phyloP scores from a whole-genome alignment of 305 asterid genomes.

The Caryopteris hybrid region DNA sequence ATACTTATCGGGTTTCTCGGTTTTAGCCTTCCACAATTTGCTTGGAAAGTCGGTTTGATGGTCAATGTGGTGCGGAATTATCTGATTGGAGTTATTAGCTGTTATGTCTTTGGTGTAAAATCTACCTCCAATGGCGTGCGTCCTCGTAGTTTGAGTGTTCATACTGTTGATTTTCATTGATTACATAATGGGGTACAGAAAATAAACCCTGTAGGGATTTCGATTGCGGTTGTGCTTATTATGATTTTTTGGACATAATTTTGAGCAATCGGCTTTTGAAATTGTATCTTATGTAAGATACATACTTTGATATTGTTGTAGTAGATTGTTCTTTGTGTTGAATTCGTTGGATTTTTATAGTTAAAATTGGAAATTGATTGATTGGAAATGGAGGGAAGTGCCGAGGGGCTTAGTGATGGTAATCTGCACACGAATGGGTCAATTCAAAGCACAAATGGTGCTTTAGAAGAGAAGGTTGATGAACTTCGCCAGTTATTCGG shows the following conservation, averaged over 20 bases:
- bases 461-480: slow-evolving; percentile 62
- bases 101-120: slow-evolving; percentile 15
- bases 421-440: slow-evolving; percentile 37
- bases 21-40: slow-evolving; percentile 16
- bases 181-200: not conserved
- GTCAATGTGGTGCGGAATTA: slow-evolving; percentile 16
- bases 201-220: slow-evolving; percentile 12
- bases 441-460: slow-evolving; percentile 40
- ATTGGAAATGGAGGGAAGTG: slow-evolving; percentile 46
- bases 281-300: not conserved
- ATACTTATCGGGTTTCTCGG: not conserved
- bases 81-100: slow-evolving; percentile 12
- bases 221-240: not conserved
- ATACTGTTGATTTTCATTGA: slow-evolving; percentile 13
- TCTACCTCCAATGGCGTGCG: slow-evolving; percentile 4
- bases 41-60: slow-evolving; percentile 17
- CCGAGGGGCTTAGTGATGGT: slow-evolving; percentile 26
- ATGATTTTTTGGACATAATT: not conserved
- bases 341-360: slow-evolving; percentile 3
- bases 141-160: slow-evolving; percentile 24
- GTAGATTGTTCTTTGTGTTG: slow-evolving; percentile 7
- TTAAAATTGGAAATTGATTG: slow-evolving; percentile 7
- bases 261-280: slow-evolving; percentile 6
- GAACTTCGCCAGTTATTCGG: slow-evolving; percentile 63
- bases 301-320: slow-evolving; percentile 2